These are phyloP conservation scores for Pestalotiopsis sp. DNA, from an alignment of 2,329 filamentous ascomycete genomes.

Conservation along the genomic window DNA sequence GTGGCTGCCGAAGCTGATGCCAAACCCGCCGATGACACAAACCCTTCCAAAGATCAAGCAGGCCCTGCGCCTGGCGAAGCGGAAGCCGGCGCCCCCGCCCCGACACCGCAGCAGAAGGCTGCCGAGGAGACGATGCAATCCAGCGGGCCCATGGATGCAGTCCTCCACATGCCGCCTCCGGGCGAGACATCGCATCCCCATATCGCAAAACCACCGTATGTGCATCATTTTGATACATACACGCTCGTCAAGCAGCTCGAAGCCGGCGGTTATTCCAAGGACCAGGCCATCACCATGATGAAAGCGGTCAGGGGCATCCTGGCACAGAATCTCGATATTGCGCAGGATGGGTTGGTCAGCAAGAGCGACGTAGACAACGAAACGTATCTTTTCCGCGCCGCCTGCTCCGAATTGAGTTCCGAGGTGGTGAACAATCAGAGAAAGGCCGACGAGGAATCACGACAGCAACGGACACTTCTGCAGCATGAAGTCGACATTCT, in stretches of 20 bases:
- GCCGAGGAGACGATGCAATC: conserved; percentile 38
- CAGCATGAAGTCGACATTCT: conserved; percentile 97
- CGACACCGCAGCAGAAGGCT: conserved; percentile 30
- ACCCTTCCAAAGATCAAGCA: conserved; percentile 14
- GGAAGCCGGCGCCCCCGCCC: conserved; percentile 18
- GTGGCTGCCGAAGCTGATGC: not conserved
- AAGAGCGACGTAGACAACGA: conserved; percentile 96
- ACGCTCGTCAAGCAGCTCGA: conserved; percentile 80
- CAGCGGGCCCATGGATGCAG: conserved; percentile 51
- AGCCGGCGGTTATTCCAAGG: conserved; percentile 67
- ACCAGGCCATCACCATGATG: conserved; percentile 84
- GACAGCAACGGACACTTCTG: conserved; percentile 79
- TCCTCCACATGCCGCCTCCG: conserved; percentile 41
- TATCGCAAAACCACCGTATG: conserved; percentile 73
- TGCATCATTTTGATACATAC: conserved; percentile 97
- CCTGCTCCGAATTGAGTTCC: conserved; percentile 86
- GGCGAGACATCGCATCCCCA: conserved; percentile 48
- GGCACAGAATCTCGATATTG: conserved; percentile 76
- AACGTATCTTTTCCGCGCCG: conserved; percentile 89
- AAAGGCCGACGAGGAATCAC: conserved; percentile 75
- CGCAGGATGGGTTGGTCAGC: conserved; percentile 77
- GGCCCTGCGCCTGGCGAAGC: not conserved
- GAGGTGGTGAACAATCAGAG: conserved; percentile 80
- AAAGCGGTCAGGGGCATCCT: conserved; percentile 82
- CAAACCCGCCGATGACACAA: not conserved